These are phyloP conservation scores for Saturnispora mendoncae DNA, from an alignment of 805 yeast genomes.

Conservation along the genomic window DNA sequence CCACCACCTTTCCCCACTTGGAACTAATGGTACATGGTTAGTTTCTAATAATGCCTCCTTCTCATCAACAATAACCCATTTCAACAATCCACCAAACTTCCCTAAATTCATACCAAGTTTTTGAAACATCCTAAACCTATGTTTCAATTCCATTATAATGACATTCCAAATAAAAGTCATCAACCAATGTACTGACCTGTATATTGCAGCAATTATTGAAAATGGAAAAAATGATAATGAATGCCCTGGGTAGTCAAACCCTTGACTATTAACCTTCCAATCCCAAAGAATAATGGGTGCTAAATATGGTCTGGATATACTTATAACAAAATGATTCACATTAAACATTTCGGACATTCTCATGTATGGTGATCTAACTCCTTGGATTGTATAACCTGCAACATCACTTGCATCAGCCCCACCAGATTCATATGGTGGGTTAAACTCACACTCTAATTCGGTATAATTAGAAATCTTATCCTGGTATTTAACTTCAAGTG, in stretches of 20 bases:
- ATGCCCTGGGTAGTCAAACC: not conserved
- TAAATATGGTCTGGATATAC: constrained; percentile 86
- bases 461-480: constrained; percentile 29
- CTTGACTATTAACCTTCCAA: constrained; percentile 48
- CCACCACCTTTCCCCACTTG: constrained; percentile 60
- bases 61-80: constrained; percentile 79
- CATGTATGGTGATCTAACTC: constrained; percentile 58
- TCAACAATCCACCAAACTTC: constrained; percentile 50
- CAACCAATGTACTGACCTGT: constrained; percentile 27
- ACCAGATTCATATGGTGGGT: constrained; percentile 36
- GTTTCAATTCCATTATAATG: constrained; percentile 70
- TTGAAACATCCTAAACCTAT: constrained; percentile 72
- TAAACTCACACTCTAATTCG: constrained; percentile 28
- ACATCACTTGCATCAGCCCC: constrained; percentile 14
- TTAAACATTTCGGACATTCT: constrained; percentile 86
- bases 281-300: constrained; percentile 85
- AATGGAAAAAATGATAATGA: not conserved
- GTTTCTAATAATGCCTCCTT: constrained; percentile 66
- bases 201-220: constrained; percentile 1
- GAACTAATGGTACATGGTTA: constrained; percentile 84
- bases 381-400: constrained; percentile 10
- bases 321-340: constrained; percentile 86
- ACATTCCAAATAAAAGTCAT: constrained; percentile 37
- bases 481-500: constrained; percentile 20
- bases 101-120: constrained; percentile 48